A percentile compares a stretch with the other conserved stretches of the same genome.
phyloP scores from a whole-genome alignment of 331 rosid species.

The Erythrophleum ivorense region DNA sequence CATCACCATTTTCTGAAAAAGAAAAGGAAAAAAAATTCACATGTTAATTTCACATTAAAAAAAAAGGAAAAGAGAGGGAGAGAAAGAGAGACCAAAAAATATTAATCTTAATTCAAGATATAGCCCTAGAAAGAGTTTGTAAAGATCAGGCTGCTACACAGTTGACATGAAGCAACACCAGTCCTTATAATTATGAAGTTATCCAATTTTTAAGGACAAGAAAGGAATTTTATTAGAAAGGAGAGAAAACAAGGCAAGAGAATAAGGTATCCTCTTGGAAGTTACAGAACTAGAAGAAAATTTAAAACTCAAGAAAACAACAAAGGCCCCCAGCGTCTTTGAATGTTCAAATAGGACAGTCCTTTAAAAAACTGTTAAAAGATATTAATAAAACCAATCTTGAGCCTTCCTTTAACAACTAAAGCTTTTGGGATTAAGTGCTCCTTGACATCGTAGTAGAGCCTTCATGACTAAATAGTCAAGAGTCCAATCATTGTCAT shows the following conservation, averaged over 20 bases:
- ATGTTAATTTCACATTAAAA: slow-evolving; percentile 14
- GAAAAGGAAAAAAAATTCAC: slow-evolving; percentile 13
- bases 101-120: slow-evolving; percentile 28
- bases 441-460: background rate
- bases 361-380: too few species aligned
- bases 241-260: background rate
- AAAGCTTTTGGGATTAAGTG: background rate
- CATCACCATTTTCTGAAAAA: slow-evolving; percentile 80
- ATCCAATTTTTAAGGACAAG: background rate
- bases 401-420: background rate
- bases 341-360: too few species aligned
- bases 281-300: too few species aligned
- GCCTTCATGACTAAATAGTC: too few species aligned
- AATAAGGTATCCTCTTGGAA: too few species aligned
- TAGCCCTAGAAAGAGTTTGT: slow-evolving; percentile 8
- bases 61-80: background rate
- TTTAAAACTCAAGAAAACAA: background rate
- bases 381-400: background rate
- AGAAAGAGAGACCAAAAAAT: background rate
- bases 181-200: background rate
- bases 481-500: too few species aligned
- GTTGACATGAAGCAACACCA: background rate
- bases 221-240: background rate
- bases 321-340: background rate
- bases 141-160: slow-evolving; percentile 2